Evolutionary conservation across 2,329 filamentous ascomycete genomes (phyloP), one percentile per base, ranked within the genome.

Genomic region (Chrysosporium keratinophilum): DNA sequence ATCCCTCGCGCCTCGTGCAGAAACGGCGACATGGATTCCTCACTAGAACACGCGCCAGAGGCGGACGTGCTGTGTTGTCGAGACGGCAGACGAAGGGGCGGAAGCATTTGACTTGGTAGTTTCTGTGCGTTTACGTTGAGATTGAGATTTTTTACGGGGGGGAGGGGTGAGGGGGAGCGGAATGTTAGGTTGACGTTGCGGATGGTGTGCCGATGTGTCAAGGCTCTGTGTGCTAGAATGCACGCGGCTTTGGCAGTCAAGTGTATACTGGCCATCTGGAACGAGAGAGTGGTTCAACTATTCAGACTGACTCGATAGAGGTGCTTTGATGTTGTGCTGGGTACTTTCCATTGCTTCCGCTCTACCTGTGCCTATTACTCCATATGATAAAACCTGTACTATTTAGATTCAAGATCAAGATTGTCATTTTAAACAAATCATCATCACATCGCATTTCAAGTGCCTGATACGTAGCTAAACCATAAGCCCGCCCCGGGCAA

Each of bases 21-120:
- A 84, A 83, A 69, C 72, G 81, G 58, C 73, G 80, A 61, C 78
- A 81, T 67, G 80, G 80, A 1, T 83, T 81, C 62, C 63, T 83
- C 56, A 69, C 75, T 9, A 66, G 81, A 60, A 58, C 80, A 57
- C 71, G 71, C 62, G 73, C 72, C 19, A 73, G 75, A 62, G 77
- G 73, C 50, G 81, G 81, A 20, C 68, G 76, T 62, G 74, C 74
- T 65, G 70, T 76, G 47, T 59, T 84, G 59, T 74, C 73, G 66
- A 71, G 79, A 63, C 71, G 80, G 64, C 69, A 71, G 61, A 63
- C 72, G 54, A 82, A 78, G 72, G 75, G 76, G 20, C 72, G 78
- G 65, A 74, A 66, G 59, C 69, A 65, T 48, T 63, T 79, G 66
- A 78, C 75, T 63, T 78, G 78, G 72, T 80, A 52, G 15, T 10